Percentiles rank a stretch among this genome's conserved stretches.
phyloP scores from a whole-genome alignment of 2,329 filamentous ascomycete species.

The Ambrosiella beaveri region DNA sequence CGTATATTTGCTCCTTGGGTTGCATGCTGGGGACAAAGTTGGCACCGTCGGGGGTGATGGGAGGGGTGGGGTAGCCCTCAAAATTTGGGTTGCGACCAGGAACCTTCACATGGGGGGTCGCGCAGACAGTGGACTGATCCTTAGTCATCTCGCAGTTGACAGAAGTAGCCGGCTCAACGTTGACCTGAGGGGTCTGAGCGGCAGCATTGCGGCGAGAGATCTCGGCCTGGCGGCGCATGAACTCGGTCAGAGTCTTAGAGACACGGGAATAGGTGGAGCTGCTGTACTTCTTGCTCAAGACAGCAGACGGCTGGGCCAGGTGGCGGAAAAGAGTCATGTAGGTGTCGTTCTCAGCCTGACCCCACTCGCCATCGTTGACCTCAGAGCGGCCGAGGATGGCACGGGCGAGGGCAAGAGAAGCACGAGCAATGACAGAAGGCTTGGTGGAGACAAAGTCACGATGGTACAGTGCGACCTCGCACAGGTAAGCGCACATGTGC shows the following conservation, averaged over 20 bases:
- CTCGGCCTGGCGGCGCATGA: slow-evolving; percentile 41
- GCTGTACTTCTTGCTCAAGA: slow-evolving; percentile 42
- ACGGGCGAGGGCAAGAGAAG: slow-evolving; percentile 68
- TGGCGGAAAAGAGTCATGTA: slow-evolving; percentile 42
- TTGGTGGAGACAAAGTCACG: slow-evolving; percentile 89
- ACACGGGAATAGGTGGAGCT: slow-evolving; percentile 35
- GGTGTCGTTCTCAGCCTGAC: slow-evolving; percentile 51
- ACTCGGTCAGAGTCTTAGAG: slow-evolving; percentile 38
- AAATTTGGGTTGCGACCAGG: slow-evolving; percentile 37
- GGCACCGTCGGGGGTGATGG: slow-evolving; percentile 63
- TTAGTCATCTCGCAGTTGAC: slow-evolving; percentile 32
- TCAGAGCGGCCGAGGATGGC: slow-evolving; percentile 73
- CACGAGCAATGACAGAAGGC: slow-evolving; percentile 78
- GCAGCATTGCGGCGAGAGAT: slow-evolving; percentile 29
- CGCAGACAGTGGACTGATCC: slow-evolving; percentile 41
- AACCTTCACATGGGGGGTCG: slow-evolving; percentile 58
- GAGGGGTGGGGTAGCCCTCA: slow-evolving; percentile 67
- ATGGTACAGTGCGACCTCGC: slow-evolving; percentile 90
- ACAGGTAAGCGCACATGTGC: slow-evolving; percentile 86
- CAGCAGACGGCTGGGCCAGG: slow-evolving; percentile 39
- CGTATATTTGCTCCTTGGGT: slow-evolving; percentile 30
- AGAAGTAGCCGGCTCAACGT: slow-evolving; percentile 65
- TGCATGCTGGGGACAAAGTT: slow-evolving; percentile 31
- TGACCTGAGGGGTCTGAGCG: slow-evolving; percentile 27
- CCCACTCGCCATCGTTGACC: slow-evolving; percentile 60